phyloP scores from a whole-genome alignment of 495 filamentous ascomycete species.

The Aspergillus diversus region DNA sequence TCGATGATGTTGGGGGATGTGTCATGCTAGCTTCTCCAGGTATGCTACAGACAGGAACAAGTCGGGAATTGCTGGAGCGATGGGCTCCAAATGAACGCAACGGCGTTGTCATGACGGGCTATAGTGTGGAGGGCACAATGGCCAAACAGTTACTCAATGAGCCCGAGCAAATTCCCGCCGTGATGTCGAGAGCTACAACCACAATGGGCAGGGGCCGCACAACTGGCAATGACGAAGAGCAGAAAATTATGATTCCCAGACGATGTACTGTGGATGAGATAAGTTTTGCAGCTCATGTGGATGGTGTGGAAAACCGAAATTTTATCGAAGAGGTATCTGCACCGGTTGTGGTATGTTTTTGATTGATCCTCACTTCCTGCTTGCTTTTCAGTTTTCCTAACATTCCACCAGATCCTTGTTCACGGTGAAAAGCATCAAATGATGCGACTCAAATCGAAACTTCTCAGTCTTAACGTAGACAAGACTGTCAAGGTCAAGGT shows the following conservation, averaged over 20 bases:
- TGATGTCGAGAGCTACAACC: conserved; percentile 74
- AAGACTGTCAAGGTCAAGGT: conserved; percentile 84
- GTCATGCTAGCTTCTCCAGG: conserved; percentile 97
- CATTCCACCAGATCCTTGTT: conserved; percentile 72
- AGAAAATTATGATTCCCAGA: conserved; percentile 88
- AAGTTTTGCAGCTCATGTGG: conserved; percentile 94
- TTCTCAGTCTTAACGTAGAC: conserved; percentile 84
- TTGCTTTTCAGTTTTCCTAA: conserved; percentile 18
- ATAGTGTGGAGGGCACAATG: conserved; percentile 98
- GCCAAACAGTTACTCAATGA: conserved; percentile 92
- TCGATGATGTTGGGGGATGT: conserved; percentile 93
- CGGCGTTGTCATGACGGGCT: conserved; percentile 95
- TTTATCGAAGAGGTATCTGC: conserved; percentile 93
- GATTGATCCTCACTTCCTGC: neutral
- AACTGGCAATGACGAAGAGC: conserved; percentile 58
- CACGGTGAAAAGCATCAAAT: conserved; percentile 98
- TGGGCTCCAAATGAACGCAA: conserved; percentile 97
- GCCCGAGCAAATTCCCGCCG: conserved; percentile 87
- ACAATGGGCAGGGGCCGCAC: conserved; percentile 59
- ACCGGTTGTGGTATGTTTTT: conserved; percentile 79
- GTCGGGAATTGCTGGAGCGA: conserved; percentile 85
- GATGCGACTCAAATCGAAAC: conserved; percentile 92
- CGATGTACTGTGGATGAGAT: conserved; percentile 90
- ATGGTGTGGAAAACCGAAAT: conserved; percentile 90
- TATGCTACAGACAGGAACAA: conserved; percentile 97